Evolutionary conservation across 139 green algal genomes (phyloP).

Genomic region (Ettlia oleoabundans): DNA sequence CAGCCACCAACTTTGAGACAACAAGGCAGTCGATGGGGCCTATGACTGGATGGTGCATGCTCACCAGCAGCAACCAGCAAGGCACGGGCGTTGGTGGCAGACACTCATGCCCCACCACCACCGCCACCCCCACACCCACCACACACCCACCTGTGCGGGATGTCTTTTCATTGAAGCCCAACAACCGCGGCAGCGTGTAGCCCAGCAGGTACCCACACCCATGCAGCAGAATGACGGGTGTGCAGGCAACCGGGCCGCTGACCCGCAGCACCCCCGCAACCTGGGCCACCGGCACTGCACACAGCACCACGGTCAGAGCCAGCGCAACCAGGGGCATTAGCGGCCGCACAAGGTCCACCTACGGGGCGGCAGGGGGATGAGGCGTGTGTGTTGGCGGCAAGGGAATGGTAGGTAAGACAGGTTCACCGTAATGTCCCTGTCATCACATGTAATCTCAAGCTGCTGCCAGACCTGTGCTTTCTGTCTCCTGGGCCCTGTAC

Average conservation of each 20-base stretch:
- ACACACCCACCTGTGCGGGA: constrained; percentile 52
- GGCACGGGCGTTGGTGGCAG: no score
- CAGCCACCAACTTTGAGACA: no score
- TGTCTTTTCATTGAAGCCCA: constrained; percentile 67
- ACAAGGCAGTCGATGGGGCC: no score
- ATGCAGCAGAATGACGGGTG: constrained; percentile 70
- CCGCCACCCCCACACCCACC: not conserved
- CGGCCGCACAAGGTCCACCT: constrained; percentile 53
- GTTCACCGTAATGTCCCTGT: not conserved
- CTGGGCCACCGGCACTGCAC: constrained; percentile 62
- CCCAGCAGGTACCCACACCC: constrained; percentile 66
- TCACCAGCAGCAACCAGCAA: no score
- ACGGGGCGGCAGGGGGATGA: not conserved
- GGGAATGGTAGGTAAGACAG: not conserved
- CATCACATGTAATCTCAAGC: not conserved
- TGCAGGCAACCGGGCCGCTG: constrained; percentile 49
- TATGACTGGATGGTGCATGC: not conserved
- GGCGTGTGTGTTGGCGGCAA: not conserved
- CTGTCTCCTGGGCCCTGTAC: constrained; percentile 36
- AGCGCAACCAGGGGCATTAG: constrained; percentile 74
- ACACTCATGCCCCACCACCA: no score
- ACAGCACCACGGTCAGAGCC: constrained; percentile 71
- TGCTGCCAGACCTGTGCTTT: not conserved
- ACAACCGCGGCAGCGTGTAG: constrained; percentile 65
- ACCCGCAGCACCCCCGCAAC: constrained; percentile 20